Evolutionary conservation across 257 asterid genomes (phyloP).

Genomic region (Anisodus acutangulus): DNA sequence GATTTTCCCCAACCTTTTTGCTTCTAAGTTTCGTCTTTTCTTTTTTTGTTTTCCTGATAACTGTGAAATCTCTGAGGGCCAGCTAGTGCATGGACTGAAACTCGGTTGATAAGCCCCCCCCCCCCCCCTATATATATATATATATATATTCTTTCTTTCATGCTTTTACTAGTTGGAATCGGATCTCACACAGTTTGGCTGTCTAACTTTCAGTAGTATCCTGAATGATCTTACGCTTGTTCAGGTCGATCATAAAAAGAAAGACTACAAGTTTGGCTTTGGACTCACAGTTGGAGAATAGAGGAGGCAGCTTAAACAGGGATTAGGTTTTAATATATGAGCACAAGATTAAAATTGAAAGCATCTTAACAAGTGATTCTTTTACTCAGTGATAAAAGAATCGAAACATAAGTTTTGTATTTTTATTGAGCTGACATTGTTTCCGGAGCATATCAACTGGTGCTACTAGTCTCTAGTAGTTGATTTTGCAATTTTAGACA

Average conservation of each 20-base stretch:
- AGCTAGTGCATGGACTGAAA: background rate
- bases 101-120: background rate
- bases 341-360: conserved; percentile 11
- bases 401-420: background rate
- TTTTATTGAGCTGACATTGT: conserved; percentile 17
- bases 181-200: background rate
- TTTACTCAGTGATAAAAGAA: conserved; percentile 15
- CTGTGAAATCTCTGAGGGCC: background rate
- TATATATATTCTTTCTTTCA: background rate
- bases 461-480: conserved; percentile 7
- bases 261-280: conserved; percentile 40
- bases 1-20: background rate
- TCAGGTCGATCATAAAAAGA: conserved; percentile 39
- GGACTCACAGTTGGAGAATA: conserved; percentile 30
- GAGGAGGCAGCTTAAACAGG: conserved; percentile 12
- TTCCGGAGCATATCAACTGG: background rate
- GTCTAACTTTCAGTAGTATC: background rate
- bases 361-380: conserved; percentile 21
- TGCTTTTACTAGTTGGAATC: background rate
- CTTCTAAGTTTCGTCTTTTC: background rate
- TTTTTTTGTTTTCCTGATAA: background rate
- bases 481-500: conserved; percentile 4
- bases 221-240: background rate
- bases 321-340: background rate
- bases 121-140: background rate